Conservation (phyloP, 2,329 filamentous ascomycete species). For the Colletotrichum orchidophilum region DNA sequence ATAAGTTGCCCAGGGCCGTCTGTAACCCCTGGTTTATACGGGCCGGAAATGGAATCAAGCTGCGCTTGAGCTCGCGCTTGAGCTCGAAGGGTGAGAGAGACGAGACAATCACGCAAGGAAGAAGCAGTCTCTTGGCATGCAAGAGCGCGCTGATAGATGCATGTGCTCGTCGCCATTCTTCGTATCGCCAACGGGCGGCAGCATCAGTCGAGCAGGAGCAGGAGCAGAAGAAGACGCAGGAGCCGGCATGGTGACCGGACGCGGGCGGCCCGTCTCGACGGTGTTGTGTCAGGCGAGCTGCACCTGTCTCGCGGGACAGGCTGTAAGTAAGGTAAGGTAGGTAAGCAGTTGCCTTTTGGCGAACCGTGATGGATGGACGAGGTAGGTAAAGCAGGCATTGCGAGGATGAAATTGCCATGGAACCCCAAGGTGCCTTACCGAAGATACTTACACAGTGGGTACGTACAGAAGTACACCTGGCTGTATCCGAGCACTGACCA, state of each 20-base stretch:
- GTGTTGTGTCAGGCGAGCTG: constrained; percentile 5
- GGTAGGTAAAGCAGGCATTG: too few species aligned
- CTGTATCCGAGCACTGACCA: not conserved
- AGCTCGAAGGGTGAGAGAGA: not conserved
- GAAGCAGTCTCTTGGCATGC: constrained; percentile 11
- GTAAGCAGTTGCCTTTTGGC: not conserved
- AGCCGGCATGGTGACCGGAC: not conserved
- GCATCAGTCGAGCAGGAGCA: not conserved
- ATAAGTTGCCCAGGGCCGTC: too few species aligned
- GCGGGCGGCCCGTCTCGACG: constrained; percentile 23
- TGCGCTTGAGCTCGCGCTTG: not conserved
- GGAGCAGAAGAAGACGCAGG: not conserved
- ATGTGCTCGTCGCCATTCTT: not conserved
- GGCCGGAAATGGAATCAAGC: not conserved
- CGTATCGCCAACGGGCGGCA: constrained; percentile 10
- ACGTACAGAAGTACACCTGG: not conserved
- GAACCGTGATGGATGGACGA: too few species aligned
- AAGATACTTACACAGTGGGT: not conserved
- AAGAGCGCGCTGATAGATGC: not conserved
- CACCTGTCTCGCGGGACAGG: not conserved
- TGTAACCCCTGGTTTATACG: not conserved
- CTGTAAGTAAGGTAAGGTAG: not conserved
- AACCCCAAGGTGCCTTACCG: too few species aligned
- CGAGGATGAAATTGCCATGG: too few species aligned
- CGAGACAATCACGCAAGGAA: not conserved